Evolutionary conservation across 495 filamentous ascomycete genomes (phyloP), one percentile per base, ranked within the genome.

Genomic region (Choiromyces venosus): DNA sequence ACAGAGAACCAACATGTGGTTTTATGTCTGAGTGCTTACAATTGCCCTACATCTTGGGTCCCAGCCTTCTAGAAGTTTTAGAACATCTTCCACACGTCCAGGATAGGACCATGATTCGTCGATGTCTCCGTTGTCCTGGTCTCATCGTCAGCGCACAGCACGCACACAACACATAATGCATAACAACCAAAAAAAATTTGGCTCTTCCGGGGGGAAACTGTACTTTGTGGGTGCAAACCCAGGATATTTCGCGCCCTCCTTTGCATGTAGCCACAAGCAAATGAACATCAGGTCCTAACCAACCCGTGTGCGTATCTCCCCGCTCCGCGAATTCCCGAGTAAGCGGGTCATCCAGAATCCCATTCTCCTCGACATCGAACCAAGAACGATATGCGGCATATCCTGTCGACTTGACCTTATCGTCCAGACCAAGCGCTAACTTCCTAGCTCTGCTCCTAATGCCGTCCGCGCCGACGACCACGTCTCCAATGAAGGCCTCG

Each of bases 201-300:
- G 40, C 67, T 35, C 35, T 4, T 39, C 18, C 36, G 19, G 56
- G 21, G 71, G 56, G 16, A 67, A 52, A 37, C 70, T 81, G 73
- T 76, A 84, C 84, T 65, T 85, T 86, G 76, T 91, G 89, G 12
- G 90, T 91, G 42, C 90, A 86, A 21, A 91, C 90, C 90, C 89
- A 92, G 73, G 88, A 89, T 64, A 91, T 88, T 73, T 91, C 89
- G 35, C 83, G 83, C 1, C 89, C 89, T 68, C 85, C 84, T 82
- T 90, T 89, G 79, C 89, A 85, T 12, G 85, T 87, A 12, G 85
- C 86, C 42, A 87, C 87, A 66, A 91, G 84, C 80, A 90, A 89
- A 81, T 91, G 89, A 37, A 90, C 86, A 68, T 91, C 87, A 0
- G 86, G 87, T 0, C 89, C 88, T 68, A 88, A 82, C 80, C 85